These are phyloP conservation scores for Vigna mungo DNA, from an alignment of 306 rosid species.

Conservation along the genomic window DNA sequence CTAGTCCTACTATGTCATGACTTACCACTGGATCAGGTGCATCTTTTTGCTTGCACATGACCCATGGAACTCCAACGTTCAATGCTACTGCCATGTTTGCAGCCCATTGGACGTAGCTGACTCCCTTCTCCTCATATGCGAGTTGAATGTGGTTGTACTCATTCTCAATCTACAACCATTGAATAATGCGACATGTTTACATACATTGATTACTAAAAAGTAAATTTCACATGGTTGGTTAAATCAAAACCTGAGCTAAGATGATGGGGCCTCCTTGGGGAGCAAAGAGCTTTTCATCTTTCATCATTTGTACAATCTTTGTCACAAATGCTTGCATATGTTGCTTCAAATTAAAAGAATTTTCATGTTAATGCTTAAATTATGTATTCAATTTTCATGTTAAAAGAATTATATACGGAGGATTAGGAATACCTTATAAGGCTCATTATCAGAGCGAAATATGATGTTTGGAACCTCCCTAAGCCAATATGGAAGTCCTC, in stretches of 20 bases:
- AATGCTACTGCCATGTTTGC: constrained; percentile 68
- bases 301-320: constrained; percentile 64
- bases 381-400: neutral
- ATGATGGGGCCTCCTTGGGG: constrained; percentile 93
- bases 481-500: constrained; percentile 94
- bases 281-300: constrained; percentile 70
- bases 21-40: constrained; percentile 83
- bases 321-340: constrained; percentile 67
- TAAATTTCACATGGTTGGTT: too few relatives aligned
- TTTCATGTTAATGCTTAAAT: neutral
- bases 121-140: constrained; percentile 65
- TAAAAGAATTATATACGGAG: too few relatives aligned
- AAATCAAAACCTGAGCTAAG: constrained; percentile 67
- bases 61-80: constrained; percentile 78
- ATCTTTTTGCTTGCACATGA: constrained; percentile 95
- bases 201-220: too few relatives aligned
- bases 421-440: constrained; percentile 63
- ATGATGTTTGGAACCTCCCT: constrained; percentile 71
- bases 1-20: too few relatives aligned
- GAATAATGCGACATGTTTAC: neutral
- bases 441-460: constrained; percentile 73
- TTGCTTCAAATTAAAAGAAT: constrained; percentile 45
- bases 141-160: constrained; percentile 86
- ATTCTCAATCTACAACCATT: constrained; percentile 70
- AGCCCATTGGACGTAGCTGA: constrained; percentile 77